A percentile compares a stretch with the other conserved stretches of the same genome.
Conservation (phyloP, 352 stramenopile genomes). For the Phytophthora hibernalis region DNA sequence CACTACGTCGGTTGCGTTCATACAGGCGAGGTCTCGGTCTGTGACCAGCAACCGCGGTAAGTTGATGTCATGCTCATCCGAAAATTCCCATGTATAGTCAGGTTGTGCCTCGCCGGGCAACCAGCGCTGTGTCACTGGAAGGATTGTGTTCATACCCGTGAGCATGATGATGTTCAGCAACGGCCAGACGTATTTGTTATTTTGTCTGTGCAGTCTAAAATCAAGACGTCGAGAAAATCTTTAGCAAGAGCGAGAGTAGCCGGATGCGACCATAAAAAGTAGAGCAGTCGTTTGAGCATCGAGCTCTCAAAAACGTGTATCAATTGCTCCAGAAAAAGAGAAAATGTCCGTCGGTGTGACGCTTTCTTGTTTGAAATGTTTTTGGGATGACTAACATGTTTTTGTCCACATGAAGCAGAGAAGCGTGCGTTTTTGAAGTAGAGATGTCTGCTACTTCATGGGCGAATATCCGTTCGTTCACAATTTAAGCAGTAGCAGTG, state of each 20-base stretch:
- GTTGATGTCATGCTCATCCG: not conserved
- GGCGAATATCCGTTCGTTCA: too few species aligned
- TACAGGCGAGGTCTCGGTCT: slow-evolving; percentile 1
- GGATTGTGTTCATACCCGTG: slow-evolving; percentile 6
- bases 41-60: not conserved
- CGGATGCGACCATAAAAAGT: not conserved
- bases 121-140: not conserved
- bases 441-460: too few species aligned
- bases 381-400: too few species aligned
- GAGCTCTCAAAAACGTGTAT: too few species aligned
- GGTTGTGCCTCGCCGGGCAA: slow-evolving; percentile 2
- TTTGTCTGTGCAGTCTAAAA: slow-evolving; percentile 7
- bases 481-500: too few species aligned
- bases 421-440: too few species aligned
- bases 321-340: too few species aligned
- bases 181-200: not conserved
- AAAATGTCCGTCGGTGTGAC: too few species aligned
- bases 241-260: not conserved
- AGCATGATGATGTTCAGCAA: not conserved
- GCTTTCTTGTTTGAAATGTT: too few species aligned
- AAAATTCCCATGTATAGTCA: not conserved
- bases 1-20: not conserved
- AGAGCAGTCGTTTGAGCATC: too few species aligned
- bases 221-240: not conserved
- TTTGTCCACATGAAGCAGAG: too few species aligned